Base-by-base conservation (phyloP, 2,329 filamentous ascomycete genomes). In the Madurella mycetomatis region DNA sequence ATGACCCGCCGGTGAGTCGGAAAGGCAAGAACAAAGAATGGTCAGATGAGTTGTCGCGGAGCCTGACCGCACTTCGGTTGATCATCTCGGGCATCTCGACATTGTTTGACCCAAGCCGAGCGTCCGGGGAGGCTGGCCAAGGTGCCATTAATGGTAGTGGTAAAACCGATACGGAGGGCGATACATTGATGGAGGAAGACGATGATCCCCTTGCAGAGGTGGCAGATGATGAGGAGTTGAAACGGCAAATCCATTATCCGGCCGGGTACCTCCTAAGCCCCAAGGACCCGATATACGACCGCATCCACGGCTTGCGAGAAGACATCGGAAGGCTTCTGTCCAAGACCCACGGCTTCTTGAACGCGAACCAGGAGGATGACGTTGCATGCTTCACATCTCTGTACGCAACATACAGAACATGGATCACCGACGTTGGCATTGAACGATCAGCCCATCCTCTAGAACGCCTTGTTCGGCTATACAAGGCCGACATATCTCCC, bases 1-100 rank as follows among this genome's bases (percentile, higher is more conserved):
- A 90, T 44, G 82, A 87, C 37, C 87, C 91, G 1, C 86, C 85
- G 2, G 86, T 97, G 50, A 95, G 91, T 70, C 83, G 92, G 53
- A 92, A 92, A 62, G 94, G 94, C 39, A 96, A 92, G 69, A 95
- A 95, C 63, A 99, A 97, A 71, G 92, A 96, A 65, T 99, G 94
- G 94, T 96, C 92, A 0, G 94, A 99, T 68, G 95, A 99, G 69
- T 87, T 97, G 30, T 92, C 91, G 1, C 80, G 94, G 52, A 90
- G 96, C 61, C 79, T 99, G 53, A 89, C 92, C 12, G 85, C 96
- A 49, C 77, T 99, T 13, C 82, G 92, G 31, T 79, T 99, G n/a
- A 84, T 96, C 43, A 84, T 95, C 25, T 95, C 92, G 2, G 94
- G 94, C 50, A 85, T 96, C 54, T 92, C 92, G 8, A 86, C 88